phyloP scores from a whole-genome alignment of 306 rosid species.

The Rubus idaeus region DNA sequence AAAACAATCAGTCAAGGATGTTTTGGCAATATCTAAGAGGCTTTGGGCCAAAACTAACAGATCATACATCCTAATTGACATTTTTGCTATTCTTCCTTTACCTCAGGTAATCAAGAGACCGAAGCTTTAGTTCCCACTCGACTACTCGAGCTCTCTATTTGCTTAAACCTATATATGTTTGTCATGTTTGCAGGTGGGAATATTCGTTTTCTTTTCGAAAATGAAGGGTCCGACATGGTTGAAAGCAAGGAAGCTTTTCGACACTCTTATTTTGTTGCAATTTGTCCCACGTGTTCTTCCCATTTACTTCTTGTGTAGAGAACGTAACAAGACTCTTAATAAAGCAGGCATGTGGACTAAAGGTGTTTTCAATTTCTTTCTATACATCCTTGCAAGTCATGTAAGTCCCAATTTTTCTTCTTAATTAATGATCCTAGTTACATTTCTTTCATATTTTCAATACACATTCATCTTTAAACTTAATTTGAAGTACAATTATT shows the following conservation, averaged over 20 bases:
- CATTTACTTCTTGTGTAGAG: conserved; percentile 11
- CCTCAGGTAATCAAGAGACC: conserved; percentile 23
- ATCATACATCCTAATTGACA: conserved; percentile 23
- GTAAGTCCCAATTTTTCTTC: conserved; percentile 4
- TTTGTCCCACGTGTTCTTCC: conserved; percentile 32
- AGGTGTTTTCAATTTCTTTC: conserved; percentile 29
- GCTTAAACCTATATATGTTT: too few species aligned
- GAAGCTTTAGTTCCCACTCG: not conserved
- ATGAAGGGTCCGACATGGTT: not conserved
- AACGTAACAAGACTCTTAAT: not conserved
- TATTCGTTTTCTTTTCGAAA: not conserved
- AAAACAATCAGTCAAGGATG: not conserved
- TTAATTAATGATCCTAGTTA: not conserved
- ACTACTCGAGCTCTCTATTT: too few species aligned
- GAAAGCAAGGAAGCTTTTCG: not conserved
- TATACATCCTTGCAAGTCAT: conserved; percentile 32
- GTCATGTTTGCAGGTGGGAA: conserved; percentile 22
- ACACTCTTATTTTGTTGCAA: not conserved
- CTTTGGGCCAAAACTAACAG: not conserved
- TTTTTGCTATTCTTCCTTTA: conserved; percentile 36
- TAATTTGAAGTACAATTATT: not conserved
- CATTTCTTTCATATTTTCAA: not conserved
- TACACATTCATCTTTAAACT: conserved; percentile 1
- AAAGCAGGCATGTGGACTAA: conserved; percentile 20
- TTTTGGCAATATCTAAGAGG: not conserved